Percentiles rank a stretch among this genome's conserved stretches.
Evolutionary conservation across 495 filamentous ascomycete genomes (phyloP).

Genomic region (Penicillium nucicola): DNA sequence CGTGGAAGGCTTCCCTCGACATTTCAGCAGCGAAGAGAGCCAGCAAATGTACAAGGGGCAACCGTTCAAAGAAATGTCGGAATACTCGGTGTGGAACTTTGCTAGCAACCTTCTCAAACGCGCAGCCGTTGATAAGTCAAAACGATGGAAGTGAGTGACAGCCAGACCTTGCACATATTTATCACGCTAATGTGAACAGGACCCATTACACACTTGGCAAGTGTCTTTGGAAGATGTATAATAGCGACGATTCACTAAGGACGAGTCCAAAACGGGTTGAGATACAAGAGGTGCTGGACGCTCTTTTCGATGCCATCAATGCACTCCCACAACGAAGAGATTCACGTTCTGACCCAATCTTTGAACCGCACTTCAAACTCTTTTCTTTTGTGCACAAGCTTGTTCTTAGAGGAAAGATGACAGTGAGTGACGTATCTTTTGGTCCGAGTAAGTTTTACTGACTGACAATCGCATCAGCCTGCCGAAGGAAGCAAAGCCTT

Average conservation of each 20-base stretch:
- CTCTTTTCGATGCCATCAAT: constrained; percentile 72
- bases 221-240: constrained; percentile 94
- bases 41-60: constrained; percentile 71
- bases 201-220: constrained; percentile 90
- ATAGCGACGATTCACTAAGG: constrained; percentile 47
- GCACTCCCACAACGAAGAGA: constrained; percentile 78
- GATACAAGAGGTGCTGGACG: constrained; percentile 60
- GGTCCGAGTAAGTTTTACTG: constrained; percentile 1
- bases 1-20: constrained; percentile 69
- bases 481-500: constrained; percentile 52
- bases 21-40: constrained; percentile 64
- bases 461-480: constrained; percentile 29
- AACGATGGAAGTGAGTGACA: constrained; percentile 75
- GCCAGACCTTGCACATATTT: neutral
- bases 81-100: constrained; percentile 83
- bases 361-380: constrained; percentile 97
- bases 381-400: constrained; percentile 84
- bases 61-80: constrained; percentile 68
- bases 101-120: constrained; percentile 74
- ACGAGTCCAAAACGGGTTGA: constrained; percentile 45
- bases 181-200: constrained; percentile 34
- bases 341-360: constrained; percentile 73
- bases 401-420: constrained; percentile 43
- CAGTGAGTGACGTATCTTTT: constrained; percentile 20
- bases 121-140: constrained; percentile 69